Base-by-base conservation (phyloP, 805 yeast genomes). In the Pichia membranifaciens region DNA sequence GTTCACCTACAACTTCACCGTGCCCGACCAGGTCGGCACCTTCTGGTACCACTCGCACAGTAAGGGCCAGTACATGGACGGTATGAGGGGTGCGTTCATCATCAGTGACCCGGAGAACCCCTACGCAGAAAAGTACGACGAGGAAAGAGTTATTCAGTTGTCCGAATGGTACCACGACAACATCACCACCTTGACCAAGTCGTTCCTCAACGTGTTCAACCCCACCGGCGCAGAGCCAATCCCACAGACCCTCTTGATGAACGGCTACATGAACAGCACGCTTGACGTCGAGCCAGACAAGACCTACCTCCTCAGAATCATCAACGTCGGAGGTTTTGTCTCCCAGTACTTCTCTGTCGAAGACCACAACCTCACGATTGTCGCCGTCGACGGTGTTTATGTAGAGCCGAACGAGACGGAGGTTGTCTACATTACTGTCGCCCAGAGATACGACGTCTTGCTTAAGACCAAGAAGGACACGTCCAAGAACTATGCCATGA, bases 171-270 rank as follows among this genome's bases (percentile, higher is more conserved):
- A 93, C 70, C 96, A 88, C 64, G 74, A 74, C 40, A 64, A 66
- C 43, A 73, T 82, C 29, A 70, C 71, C 22, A 78, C 66, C 34
- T 70, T 84, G 55, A 68, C 73, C 53, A 69, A 74, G 16, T 49
- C 57, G 33, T 90, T 93, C 70, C 62, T 89, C 72, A 78, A 70
- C 54, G 64, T 82, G 52, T 81, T 74, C 71, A 93, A 93, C 68
- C 99, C 99, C 50, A 87, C 96, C 9, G 99, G 99, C 61, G 96
- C 98, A 38, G 99, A 93, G 70, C 99, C 99, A 44, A 82, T 93
- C 56, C 99, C 99, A 8, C 84, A 86, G 55, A 72, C 76, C 62
- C 67, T 85, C 56, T 74, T 93, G 58, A 72, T 89, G 65, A 91
- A 91, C 70, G 88, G 89, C 62, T 82, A 96, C 12, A 76, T 73